These are phyloP conservation scores for Closterium sp. DNA, from an alignment of 139 green algal genomes.

Conservation along the genomic window DNA sequence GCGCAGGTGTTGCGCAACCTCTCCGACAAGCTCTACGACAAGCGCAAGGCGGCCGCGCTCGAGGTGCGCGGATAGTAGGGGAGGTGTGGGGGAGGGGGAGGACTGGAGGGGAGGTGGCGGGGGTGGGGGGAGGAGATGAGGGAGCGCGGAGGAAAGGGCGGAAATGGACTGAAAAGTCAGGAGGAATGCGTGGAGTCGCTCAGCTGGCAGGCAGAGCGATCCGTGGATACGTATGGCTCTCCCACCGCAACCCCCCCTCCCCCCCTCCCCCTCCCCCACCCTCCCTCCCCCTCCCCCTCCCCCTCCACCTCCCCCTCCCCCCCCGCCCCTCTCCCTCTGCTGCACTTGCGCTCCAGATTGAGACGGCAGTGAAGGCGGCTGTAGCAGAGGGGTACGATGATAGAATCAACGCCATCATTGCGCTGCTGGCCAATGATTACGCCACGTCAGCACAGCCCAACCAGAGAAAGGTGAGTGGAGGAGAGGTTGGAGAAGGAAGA, in stretches of 20 bases:
- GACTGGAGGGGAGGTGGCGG: background rate
- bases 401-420: slow-evolving; percentile 56
- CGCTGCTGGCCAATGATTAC: slow-evolving; percentile 75
- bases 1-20: slow-evolving; percentile 39
- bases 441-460: slow-evolving; percentile 74
- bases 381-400: slow-evolving; percentile 51
- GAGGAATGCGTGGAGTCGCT: too few relatives aligned
- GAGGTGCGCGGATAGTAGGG: slow-evolving; percentile 51
- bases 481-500: background rate
- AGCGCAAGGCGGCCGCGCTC: slow-evolving; percentile 76
- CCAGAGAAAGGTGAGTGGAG: slow-evolving; percentile 70
- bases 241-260: background rate
- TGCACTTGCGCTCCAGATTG: slow-evolving; percentile 19
- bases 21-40: slow-evolving; percentile 87
- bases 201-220: too few relatives aligned
- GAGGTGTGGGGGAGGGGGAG: background rate
- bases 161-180: too few relatives aligned
- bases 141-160: background rate
- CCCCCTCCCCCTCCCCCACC: background rate
- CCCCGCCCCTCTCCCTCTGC: background rate
- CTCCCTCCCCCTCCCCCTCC: background rate
- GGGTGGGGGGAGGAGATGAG: background rate
- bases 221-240: too few relatives aligned
- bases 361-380: slow-evolving; percentile 50
- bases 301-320: background rate